These are phyloP conservation scores for Solanum virginianum DNA, from an alignment of 257 asterid species.

Conservation along the genomic window DNA sequence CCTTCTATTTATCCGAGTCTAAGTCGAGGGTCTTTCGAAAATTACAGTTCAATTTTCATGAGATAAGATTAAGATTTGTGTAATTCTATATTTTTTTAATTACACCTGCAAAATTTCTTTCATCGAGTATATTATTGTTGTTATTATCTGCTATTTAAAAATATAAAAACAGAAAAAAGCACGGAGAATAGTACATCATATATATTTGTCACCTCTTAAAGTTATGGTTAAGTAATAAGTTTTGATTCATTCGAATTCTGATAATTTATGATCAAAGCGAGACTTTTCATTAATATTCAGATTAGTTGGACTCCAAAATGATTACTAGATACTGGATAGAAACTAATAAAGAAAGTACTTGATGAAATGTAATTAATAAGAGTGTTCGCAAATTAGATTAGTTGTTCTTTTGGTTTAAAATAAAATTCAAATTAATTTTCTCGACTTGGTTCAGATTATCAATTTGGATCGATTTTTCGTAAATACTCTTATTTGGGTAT, in stretches of 20 bases:
- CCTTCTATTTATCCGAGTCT: not conserved
- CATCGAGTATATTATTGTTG: not conserved
- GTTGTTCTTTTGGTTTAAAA: no score
- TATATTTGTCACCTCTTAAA: no score
- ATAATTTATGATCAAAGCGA: not conserved
- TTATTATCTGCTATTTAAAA: not conserved
- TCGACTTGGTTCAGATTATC: no score
- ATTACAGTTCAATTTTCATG: accelerated
- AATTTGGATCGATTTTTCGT: no score
- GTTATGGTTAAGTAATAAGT: no score
- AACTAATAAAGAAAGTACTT: no score
- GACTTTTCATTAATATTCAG: not conserved
- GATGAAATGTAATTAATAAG: no score
- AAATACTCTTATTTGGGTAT: no score
- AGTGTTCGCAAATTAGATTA: no score
- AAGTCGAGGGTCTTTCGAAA: accelerated
- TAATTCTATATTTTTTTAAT: not conserved
- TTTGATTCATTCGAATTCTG: not conserved
- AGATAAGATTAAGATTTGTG: not conserved
- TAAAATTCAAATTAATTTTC: no score
- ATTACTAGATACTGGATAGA: no score
- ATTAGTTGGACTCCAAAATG: no score
- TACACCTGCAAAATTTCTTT: accelerated
- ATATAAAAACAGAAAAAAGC: not conserved
- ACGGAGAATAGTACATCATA: not conserved